A percentile compares a stretch with the other conserved stretches of the same genome.
These are phyloP conservation scores for Bipolaris victoriae DNA, from an alignment of 2,329 filamentous ascomycete genomes.

Conservation along the genomic window DNA sequence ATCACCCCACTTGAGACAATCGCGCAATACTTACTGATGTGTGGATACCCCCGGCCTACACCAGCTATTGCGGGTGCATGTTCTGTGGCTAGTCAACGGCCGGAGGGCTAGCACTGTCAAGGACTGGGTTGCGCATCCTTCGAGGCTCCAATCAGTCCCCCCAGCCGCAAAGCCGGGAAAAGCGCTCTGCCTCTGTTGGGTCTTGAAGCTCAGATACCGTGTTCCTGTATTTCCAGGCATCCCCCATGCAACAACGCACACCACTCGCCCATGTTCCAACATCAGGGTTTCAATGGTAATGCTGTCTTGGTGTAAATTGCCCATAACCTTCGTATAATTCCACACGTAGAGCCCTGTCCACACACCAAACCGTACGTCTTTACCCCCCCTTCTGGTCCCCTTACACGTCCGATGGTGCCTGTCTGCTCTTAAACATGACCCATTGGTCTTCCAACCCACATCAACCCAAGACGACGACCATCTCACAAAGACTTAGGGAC, in stretches of 20 bases:
- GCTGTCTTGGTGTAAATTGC: conserved; percentile 42
- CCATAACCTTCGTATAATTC: conserved; percentile 43
- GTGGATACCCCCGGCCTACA: conserved; percentile 32
- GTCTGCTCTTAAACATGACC: conserved; percentile 44
- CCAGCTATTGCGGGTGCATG: conserved; percentile 33
- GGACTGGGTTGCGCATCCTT: conserved; percentile 45
- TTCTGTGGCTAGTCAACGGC: conserved; percentile 45
- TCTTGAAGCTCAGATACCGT: conserved; percentile 37
- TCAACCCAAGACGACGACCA: conserved; percentile 38
- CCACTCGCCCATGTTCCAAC: conserved; percentile 26
- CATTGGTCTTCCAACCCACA: conserved; percentile 38
- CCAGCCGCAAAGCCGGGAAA: conserved; percentile 47
- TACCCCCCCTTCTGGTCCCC: conserved; percentile 41
- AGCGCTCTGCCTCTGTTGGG: conserved; percentile 40
- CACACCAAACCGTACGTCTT: conserved; percentile 44
- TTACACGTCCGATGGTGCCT: conserved; percentile 36
- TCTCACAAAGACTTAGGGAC: conserved; percentile 46
- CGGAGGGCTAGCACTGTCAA: conserved; percentile 44
- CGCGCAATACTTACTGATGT: conserved; percentile 28
- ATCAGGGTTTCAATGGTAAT: conserved; percentile 35
- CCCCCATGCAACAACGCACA: conserved; percentile 46
- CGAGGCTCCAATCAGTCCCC: conserved; percentile 45
- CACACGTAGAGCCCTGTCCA: conserved; percentile 29
- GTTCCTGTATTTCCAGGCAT: conserved; percentile 43
- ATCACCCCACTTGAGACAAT: conserved; percentile 23